Percentiles rank a stretch among this genome's conserved stretches.
Conservation (phyloP, 2,329 filamentous ascomycete genomes). For the Colletotrichum spinosum region DNA sequence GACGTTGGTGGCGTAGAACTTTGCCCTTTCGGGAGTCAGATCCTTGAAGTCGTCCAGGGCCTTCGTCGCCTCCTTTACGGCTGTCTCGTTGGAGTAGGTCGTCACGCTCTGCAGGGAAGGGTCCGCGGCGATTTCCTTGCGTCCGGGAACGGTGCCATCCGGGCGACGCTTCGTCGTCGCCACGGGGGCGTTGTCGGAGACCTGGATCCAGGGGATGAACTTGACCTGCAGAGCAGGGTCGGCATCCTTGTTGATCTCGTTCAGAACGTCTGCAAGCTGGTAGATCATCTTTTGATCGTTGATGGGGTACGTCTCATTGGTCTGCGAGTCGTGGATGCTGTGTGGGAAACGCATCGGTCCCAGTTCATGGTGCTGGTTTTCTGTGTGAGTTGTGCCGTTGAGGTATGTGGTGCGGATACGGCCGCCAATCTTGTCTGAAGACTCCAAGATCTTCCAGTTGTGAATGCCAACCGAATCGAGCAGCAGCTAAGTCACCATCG, state of each 20-base stretch:
- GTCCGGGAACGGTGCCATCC: slow-evolving; percentile 43
- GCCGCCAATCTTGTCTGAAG: slow-evolving; percentile 53
- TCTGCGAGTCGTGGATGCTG: slow-evolving; percentile 52
- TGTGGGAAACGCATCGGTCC: slow-evolving; percentile 58
- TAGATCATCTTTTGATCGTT: slow-evolving; percentile 57
- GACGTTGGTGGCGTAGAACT: slow-evolving; percentile 42
- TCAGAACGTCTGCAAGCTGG: slow-evolving; percentile 54
- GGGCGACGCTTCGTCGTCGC: slow-evolving; percentile 41
- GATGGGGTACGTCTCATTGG: slow-evolving; percentile 54
- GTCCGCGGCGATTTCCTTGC: slow-evolving; percentile 41
- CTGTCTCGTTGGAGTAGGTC: slow-evolving; percentile 42
- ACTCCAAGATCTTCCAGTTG: slow-evolving; percentile 58
- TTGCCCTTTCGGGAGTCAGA: slow-evolving; percentile 39
- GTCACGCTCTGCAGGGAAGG: slow-evolving; percentile 34
- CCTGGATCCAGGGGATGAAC: slow-evolving; percentile 56
- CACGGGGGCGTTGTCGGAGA: slow-evolving; percentile 47
- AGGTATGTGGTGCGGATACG: slow-evolving; percentile 57
- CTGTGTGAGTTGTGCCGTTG: slow-evolving; percentile 46
- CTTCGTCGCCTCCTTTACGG: slow-evolving; percentile 39
- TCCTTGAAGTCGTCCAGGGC: slow-evolving; percentile 45
- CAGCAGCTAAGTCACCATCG: slow-evolving; percentile 42
- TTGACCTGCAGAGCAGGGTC: slow-evolving; percentile 46
- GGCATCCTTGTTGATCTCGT: slow-evolving; percentile 50
- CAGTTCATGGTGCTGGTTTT: slow-evolving; percentile 50
- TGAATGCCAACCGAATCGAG: slow-evolving; percentile 57